These are phyloP conservation scores for Pseudogymnoascus verrucosus DNA, from an alignment of 2,329 filamentous ascomycete species.

Conservation along the genomic window DNA sequence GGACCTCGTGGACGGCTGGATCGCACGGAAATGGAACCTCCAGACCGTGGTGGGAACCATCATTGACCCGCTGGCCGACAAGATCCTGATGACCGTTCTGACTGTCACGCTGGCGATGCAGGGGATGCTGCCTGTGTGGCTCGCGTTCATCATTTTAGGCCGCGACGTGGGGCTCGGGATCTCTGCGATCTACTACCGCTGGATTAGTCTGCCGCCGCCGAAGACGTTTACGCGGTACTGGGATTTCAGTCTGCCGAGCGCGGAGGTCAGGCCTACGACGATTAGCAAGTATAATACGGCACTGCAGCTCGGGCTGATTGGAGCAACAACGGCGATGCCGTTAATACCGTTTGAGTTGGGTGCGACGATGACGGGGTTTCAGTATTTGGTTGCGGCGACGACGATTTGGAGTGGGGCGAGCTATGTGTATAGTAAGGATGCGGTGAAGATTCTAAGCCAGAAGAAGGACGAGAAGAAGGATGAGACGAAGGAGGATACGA, in stretches of 20 bases:
- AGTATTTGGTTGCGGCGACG: slow-evolving; percentile 78
- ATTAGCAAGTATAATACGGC: slow-evolving; percentile 94
- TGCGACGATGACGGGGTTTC: slow-evolving; percentile 50
- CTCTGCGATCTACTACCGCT: slow-evolving; percentile 89
- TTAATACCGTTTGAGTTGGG: slow-evolving; percentile 55
- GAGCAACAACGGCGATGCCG: slow-evolving; percentile 72
- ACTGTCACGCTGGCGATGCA: slow-evolving; percentile 80
- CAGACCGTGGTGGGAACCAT: slow-evolving; percentile 92
- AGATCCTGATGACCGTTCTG: slow-evolving; percentile 87
- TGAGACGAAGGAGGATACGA: slow-evolving; percentile 1
- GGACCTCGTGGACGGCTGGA: slow-evolving; percentile 88
- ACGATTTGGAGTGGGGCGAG: slow-evolving; percentile 91
- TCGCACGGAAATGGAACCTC: slow-evolving; percentile 77
- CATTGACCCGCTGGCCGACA: slow-evolving; percentile 95
- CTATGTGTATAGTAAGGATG: slow-evolving; percentile 85
- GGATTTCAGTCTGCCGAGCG: slow-evolving; percentile 89
- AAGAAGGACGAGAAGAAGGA: slow-evolving; percentile 13
- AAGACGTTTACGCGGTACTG: slow-evolving; percentile 92
- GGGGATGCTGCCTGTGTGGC: slow-evolving; percentile 75
- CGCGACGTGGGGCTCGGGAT: slow-evolving; percentile 77
- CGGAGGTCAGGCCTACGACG: slow-evolving; percentile 73
- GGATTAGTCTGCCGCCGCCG: slow-evolving; percentile 84
- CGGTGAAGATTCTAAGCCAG: slow-evolving; percentile 70
- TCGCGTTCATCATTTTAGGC: slow-evolving; percentile 84
- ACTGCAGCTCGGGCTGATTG: slow-evolving; percentile 79